Evolutionary conservation across 2,329 filamentous ascomycete genomes (phyloP).

Genomic region (Penicillium glabrum): DNA sequence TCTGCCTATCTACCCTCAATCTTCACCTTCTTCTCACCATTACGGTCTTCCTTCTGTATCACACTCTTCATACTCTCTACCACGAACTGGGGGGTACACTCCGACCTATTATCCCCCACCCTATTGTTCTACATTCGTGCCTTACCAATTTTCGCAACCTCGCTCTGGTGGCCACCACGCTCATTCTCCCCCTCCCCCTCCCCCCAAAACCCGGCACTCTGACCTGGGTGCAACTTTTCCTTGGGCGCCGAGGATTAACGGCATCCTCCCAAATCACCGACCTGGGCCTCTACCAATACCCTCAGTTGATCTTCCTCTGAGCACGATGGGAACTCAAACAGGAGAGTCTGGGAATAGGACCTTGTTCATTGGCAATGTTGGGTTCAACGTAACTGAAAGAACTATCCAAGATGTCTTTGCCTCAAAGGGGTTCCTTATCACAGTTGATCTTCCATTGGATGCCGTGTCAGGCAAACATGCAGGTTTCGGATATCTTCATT

Average conservation of each 20-base stretch:
- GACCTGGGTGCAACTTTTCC: background rate
- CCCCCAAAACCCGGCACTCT: background rate
- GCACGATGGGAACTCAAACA: background rate
- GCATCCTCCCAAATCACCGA: background rate
- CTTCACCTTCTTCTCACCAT: background rate
- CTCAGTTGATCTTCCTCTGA: background rate
- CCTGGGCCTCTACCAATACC: background rate
- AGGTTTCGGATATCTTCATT: slow-evolving; percentile 42
- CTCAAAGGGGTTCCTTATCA: slow-evolving; percentile 37
- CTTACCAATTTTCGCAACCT: background rate
- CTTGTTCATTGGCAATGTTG: slow-evolving; percentile 44
- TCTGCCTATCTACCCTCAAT: background rate
- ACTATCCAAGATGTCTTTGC: slow-evolving; percentile 39
- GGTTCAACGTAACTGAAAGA: slow-evolving; percentile 36
- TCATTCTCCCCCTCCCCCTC: background rate
- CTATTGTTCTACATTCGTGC: background rate
- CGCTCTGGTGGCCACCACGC: background rate
- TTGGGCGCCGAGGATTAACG: background rate
- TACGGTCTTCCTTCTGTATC: background rate
- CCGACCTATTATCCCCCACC: background rate
- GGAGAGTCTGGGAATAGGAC: slow-evolving; percentile 13
- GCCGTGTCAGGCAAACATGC: slow-evolving; percentile 33
- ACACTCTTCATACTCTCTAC: background rate
- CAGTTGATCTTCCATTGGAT: slow-evolving; percentile 37
- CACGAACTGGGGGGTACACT: background rate